Conservation (phyloP, 345 rosid species). For the Eutrema heterophyllum region DNA sequence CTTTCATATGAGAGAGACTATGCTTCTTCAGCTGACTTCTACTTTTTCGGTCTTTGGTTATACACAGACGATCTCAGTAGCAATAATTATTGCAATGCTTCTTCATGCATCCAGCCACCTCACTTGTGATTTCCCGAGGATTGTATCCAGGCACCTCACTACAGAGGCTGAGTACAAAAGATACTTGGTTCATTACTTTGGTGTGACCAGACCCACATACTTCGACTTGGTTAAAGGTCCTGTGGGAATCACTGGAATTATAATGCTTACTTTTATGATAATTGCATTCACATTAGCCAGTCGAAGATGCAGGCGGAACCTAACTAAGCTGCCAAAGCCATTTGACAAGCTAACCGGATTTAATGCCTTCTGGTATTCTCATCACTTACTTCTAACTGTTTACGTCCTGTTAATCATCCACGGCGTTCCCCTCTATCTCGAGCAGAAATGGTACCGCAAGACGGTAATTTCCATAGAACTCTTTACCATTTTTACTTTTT, state of each 20-base stretch:
- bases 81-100: constrained; percentile 48
- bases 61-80: constrained; percentile 20
- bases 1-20: neutral
- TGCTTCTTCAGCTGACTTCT: neutral
- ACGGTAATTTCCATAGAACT: constrained; percentile 47
- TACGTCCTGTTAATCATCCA: constrained; percentile 71
- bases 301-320: constrained; percentile 65
- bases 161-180: constrained; percentile 22
- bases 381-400: constrained; percentile 72
- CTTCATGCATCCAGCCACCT: constrained; percentile 83
- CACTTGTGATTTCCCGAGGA: constrained; percentile 89
- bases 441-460: constrained; percentile 68
- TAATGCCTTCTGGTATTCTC: constrained; percentile 98
- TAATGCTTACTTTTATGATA: constrained; percentile 69
- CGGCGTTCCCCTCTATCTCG: constrained; percentile 64
- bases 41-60: neutral
- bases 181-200: constrained; percentile 47
- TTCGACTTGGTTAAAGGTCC: constrained; percentile 50
- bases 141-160: constrained; percentile 39
- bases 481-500: neutral
- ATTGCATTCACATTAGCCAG: constrained; percentile 88
- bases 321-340: constrained; percentile 76
- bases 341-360: constrained; percentile 90
- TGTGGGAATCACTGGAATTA: constrained; percentile 79
- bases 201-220: constrained; percentile 57